Evolutionary conservation across 2,329 filamentous ascomycete genomes (phyloP), one percentile per base, ranked within the genome.

Genomic region (Fusarium concolor): DNA sequence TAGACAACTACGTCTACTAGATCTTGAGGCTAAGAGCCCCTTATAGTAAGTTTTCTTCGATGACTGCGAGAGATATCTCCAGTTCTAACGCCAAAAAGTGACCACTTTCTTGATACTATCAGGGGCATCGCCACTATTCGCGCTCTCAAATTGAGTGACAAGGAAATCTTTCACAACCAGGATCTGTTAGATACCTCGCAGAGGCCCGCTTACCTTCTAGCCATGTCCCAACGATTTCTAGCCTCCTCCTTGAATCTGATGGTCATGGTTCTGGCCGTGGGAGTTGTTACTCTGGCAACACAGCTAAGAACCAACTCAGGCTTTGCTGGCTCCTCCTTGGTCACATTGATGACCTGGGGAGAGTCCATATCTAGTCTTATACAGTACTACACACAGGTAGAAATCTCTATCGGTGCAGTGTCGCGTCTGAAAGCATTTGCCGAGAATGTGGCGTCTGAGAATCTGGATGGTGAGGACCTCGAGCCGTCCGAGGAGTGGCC

Each of bases 151-250:
- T 85, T 29, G 35, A 17, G n/a, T 15, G 4, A 44, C 6, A 2
- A 20, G 37, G 37, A 39, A 14, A 39, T 39, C n/a, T 9, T 39
- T 39, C 37, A 22, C n/a, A 39, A 39, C 37, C 37, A 39, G 10
- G 18, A 39, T 39, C 6, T 44, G 17, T 28, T 28, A 9, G 17
- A 44, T 18, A 8, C 6, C 6, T n/a, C 41, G 11, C 87, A 89
- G 62, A 76, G 81, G 10, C 87, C 87, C 1, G 84, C 83, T 11
- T 89, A 89, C 70, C 80, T 88, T 2, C 79, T 89, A 2, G 82
- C 80, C 47, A 83, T 84, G 68, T 82, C 89, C 31, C 87, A 89
- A 72, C 2, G 79, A 73, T 0, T 77, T 89, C 4, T 39, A 7
- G 37, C 37, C 37, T 14, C 10, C 4, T 39, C 6, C 37, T 39